A percentile compares a stretch with the other conserved stretches of the same genome.
Conservation (phyloP, 163 green algal genomes). For the Chloroidium sp. region DNA sequence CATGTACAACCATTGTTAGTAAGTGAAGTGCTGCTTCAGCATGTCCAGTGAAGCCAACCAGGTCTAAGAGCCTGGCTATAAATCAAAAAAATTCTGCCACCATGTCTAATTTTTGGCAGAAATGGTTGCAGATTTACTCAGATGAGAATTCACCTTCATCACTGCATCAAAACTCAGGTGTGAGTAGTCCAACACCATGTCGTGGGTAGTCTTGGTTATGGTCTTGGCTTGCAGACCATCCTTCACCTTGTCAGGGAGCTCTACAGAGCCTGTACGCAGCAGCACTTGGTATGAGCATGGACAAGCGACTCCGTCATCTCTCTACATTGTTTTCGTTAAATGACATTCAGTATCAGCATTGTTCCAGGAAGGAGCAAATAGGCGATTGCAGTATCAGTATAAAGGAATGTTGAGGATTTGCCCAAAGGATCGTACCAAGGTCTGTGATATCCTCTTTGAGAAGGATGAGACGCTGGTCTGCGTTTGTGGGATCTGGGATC, state of each 20-base stretch:
- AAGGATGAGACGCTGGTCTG: slow-evolving; percentile 58
- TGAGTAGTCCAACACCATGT: slow-evolving; percentile 50
- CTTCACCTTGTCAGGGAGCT: slow-evolving; percentile 22
- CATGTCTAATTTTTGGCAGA: neutral
- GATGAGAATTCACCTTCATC: slow-evolving; percentile 35
- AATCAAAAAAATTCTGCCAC: too few relatives aligned
- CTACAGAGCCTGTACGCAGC: slow-evolving; percentile 16
- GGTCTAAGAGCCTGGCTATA: too few relatives aligned
- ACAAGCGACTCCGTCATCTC: too few relatives aligned
- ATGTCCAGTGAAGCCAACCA: neutral
- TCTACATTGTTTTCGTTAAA: neutral
- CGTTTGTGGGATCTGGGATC: slow-evolving; percentile 28
- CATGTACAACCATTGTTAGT: too few relatives aligned
- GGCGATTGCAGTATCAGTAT: neutral
- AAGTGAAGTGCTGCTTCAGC: too few relatives aligned
- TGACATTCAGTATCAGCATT: neutral
- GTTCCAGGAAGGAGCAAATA: too few relatives aligned
- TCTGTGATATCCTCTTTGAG: slow-evolving; percentile 42
- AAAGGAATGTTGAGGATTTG: neutral
- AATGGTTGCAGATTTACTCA: neutral
- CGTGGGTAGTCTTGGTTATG: slow-evolving; percentile 20
- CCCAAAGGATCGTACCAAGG: slow-evolving; percentile 2
- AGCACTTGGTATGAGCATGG: neutral
- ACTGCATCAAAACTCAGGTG: slow-evolving; percentile 44
- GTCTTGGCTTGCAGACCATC: slow-evolving; percentile 18